Conservation (phyloP, 257 asterid genomes). For the Solanum habrochaites region DNA sequence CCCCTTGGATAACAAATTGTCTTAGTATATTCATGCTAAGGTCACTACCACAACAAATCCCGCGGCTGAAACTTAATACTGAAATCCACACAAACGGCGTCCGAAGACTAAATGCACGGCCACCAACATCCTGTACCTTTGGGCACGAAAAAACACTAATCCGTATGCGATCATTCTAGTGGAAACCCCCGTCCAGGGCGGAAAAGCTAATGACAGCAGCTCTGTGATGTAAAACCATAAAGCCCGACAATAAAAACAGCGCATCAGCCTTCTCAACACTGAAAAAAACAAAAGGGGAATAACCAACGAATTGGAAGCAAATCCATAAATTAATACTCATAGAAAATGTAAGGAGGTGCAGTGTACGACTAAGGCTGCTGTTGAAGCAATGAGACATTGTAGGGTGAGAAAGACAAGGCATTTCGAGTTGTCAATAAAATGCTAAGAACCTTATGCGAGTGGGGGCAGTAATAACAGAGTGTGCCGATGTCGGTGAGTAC, state of each 20-base stretch:
- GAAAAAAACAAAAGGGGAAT: conserved; percentile 21
- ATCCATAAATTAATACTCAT: conserved; percentile 35
- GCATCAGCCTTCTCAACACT: too few species aligned
- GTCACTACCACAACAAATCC: neutral
- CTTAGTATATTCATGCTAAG: too few species aligned
- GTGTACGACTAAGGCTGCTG: conserved; percentile 41
- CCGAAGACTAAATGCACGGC: too few species aligned
- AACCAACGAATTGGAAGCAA: conserved; percentile 23
- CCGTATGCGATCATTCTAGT: too few species aligned
- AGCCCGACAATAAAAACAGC: too few species aligned
- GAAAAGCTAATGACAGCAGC: too few species aligned
- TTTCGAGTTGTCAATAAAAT: conserved; percentile 47
- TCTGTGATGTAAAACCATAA: conserved; percentile 32
- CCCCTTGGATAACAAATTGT: too few species aligned
- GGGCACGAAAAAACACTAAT: too few species aligned
- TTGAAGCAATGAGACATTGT: conserved; percentile 35
- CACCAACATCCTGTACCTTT: too few species aligned
- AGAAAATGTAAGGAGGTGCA: conserved; percentile 46
- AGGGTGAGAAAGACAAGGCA: conserved; percentile 19
- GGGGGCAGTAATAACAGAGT: conserved; percentile 74
- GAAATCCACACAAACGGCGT: too few species aligned
- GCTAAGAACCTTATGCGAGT: conserved; percentile 72
- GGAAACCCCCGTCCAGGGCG: too few species aligned
- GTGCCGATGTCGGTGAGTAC: conserved; percentile 56
- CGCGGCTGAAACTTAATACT: too few species aligned